Base-by-base conservation (phyloP, 768 basidiomycete species). In the Cytidiella melzeri region DNA sequence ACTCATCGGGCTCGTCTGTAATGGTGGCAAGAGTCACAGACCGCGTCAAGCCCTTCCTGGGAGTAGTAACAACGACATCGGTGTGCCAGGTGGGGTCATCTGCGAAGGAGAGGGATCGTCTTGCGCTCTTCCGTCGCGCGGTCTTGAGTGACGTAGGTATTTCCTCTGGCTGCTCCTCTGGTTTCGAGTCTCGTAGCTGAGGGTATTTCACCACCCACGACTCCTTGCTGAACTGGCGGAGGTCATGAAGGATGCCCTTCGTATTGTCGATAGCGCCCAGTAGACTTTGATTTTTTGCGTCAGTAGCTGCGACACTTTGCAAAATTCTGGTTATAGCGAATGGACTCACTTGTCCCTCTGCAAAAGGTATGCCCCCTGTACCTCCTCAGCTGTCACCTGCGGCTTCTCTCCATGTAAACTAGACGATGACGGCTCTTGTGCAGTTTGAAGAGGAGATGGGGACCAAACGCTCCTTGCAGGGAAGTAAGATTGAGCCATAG, bases 201-300 rank as follows among this genome's bases (percentile, higher is more conserved):
- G 94, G 94, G 66, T 98, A 98, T 50, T 90, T 73, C 13, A 97
- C 81, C 21, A 88, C 77, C 93, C 92, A 96, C 55, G 87, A 77
- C 34, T 81, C 73, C 69, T 84, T 83, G 71, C 89, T 96, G 73
- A 95, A 96, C 44, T 72, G 70, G 43, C 80, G 78, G 19, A 97
- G 68, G 58, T 85, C 85, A 43, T 66, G 67, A 34, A 96, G 71
- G 40, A 97, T 76, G 10, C 69, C 58, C 58, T 80, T 77, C 30
- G 92, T 82, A 0, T 79, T 72, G 58, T 85, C 80, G 55, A 96
- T 79, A n/a, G 87, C 92, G 44, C 71, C 72, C 25, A 90, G 75
- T 50, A 96, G 73, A 28, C 90, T 92, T 55, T 23, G 58, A 37
- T 13, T 23, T 26, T 19, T 10, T 30, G 45, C n/a, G n/a, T n/a